phyloP scores from a whole-genome alignment of 2,329 filamentous ascomycete genomes.

The Paraphaeosphaeria sporulosa region DNA sequence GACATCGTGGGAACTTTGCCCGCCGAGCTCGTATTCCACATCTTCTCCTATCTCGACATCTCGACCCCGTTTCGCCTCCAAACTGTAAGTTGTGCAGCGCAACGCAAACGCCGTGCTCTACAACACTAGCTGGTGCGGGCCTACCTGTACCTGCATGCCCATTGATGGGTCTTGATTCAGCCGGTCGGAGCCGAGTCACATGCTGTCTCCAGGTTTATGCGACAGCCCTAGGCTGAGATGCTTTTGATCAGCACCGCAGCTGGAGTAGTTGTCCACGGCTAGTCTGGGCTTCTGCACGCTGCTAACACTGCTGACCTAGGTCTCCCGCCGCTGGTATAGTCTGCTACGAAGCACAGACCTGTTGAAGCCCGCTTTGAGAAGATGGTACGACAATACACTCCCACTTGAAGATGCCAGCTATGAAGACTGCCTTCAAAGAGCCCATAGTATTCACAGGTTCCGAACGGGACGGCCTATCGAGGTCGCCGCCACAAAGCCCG shows the following conservation, averaged over 20 bases:
- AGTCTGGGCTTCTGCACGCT: neutral
- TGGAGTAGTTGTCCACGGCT: neutral
- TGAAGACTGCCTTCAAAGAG: conserved; percentile 26
- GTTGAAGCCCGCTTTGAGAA: conserved; percentile 25
- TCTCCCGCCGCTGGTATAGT: conserved; percentile 44
- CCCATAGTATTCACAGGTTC: conserved; percentile 35
- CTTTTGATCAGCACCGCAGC: neutral
- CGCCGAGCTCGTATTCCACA: conserved; percentile 45
- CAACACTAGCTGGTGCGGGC: neutral
- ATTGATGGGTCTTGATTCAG: neutral
- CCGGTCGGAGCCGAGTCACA: neutral
- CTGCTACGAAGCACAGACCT: conserved; percentile 36
- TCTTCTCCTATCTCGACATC: conserved; percentile 46
- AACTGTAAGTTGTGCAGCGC: conserved; percentile 26
- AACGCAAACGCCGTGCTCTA: neutral
- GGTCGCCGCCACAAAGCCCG: neutral
- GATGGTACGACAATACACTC: conserved; percentile 33
- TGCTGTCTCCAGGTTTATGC: too few species aligned
- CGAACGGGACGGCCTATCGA: conserved; percentile 25
- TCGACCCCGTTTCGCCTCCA: conserved; percentile 39
- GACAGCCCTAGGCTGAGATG: neutral
- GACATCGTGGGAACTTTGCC: conserved; percentile 49
- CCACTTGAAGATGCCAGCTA: conserved; percentile 24
- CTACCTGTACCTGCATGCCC: neutral
- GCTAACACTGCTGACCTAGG: conserved; percentile 25